These are phyloP conservation scores for Cudoniella acicularis DNA, from an alignment of 495 filamentous ascomycete genomes.

Conservation along the genomic window DNA sequence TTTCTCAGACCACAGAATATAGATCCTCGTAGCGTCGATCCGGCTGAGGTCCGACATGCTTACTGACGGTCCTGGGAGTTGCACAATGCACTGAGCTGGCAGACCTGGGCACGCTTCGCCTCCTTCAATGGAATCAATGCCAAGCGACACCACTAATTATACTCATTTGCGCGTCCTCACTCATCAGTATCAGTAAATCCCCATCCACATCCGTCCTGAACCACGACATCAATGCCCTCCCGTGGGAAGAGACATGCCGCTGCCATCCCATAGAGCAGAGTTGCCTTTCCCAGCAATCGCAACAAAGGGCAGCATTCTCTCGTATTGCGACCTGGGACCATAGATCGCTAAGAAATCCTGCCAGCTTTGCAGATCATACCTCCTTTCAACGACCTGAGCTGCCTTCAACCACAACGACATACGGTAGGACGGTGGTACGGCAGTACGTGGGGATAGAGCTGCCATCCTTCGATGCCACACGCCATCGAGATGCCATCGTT, in stretches of 20 bases:
- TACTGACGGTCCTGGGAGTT: background rate
- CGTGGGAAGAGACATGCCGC: slow-evolving; percentile 15
- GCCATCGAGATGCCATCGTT: slow-evolving; percentile 54
- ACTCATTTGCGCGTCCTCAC: background rate
- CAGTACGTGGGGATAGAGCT: slow-evolving; percentile 13
- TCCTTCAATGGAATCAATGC: background rate
- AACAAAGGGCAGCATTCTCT: background rate
- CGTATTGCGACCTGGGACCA: slow-evolving; percentile 1
- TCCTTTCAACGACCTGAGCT: slow-evolving; percentile 9
- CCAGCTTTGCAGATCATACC: slow-evolving; percentile 17
- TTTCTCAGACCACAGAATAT: no score
- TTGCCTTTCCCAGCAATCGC: background rate
- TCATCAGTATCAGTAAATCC: no score
- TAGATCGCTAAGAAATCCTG: slow-evolving; percentile 13
- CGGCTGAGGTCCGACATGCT: background rate
- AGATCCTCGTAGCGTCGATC: no score
- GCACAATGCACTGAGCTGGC: background rate
- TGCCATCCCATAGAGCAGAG: slow-evolving; percentile 7
- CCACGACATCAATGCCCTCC: background rate
- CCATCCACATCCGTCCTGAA: background rate
- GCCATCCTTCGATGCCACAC: slow-evolving; percentile 26
- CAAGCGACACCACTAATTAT: background rate
- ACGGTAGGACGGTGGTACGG: slow-evolving; percentile 23
- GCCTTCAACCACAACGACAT: slow-evolving; percentile 6
- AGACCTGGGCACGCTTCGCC: background rate